Evolutionary conservation across 352 stramenopile species (phyloP), one percentile per base, ranked within the genome.

Genomic region (Phytophthora europaea): DNA sequence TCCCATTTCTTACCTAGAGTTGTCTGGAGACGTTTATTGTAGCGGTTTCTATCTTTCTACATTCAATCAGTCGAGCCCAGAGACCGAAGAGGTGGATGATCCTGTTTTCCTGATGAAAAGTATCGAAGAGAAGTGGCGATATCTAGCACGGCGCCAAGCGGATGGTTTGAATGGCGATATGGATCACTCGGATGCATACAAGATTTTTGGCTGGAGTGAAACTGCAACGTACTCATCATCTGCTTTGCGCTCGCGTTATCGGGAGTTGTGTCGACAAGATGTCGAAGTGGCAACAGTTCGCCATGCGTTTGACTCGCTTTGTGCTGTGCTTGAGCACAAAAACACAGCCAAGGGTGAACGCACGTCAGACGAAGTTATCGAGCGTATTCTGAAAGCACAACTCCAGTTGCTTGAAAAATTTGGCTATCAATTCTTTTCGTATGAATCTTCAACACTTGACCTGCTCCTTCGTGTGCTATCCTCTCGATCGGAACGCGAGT

Each of bases 81-180:
- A 89, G 61, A 38, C 89, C 5, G 84, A 93, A 71, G 72, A 83
- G 15, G 88, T 95, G 28, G 88, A 95, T 52, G 81, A 95, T 58
- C 88, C 88, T 23, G 78, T 94, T 47, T 80, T 91, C 33, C 36
- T 94, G 40, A 94, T 95, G 87, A 80, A 80, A 34, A 90, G 79
- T 53, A 93, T 94, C 33, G 87, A 94, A 70, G 85, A 93, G 22
- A 94, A 93, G 60, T 95, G 88, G 88, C 73, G 79, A 22, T 84
- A 84, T 16, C 64, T 94, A 22, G 68, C 72, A 52, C 76, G 82
- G 12, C 82, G 82, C 18, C 84, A 93, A 67, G 65, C 74, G 1
- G 65, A 86, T 58, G 78, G 76, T 12, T 70, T 85, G 23, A 76
- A 79, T 12, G 70, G 80, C 0, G 73, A 84, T 36, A 70, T 81